Conservation (phyloP, 192 early-diverging fungal genomes). For the Coemansia sp. region DNA sequence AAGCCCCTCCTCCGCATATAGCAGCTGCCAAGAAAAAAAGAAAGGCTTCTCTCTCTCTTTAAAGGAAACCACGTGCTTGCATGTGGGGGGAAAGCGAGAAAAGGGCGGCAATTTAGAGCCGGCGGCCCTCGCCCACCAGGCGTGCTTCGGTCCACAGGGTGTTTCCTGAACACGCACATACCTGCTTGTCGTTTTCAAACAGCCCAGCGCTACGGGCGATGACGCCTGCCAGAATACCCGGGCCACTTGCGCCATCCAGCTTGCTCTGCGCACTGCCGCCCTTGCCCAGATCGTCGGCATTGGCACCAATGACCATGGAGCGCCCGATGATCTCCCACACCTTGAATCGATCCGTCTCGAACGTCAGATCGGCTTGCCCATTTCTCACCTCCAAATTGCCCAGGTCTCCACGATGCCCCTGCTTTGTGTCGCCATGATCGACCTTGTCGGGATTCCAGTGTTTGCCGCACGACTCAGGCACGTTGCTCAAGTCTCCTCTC, state of each 20-base stretch:
- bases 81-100: neutral
- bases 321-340: conserved; percentile 91
- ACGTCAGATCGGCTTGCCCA: conserved; percentile 72
- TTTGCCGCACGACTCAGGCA: conserved; percentile 46
- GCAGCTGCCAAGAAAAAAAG: neutral
- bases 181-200: conserved; percentile 86
- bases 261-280: conserved; percentile 32
- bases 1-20: neutral
- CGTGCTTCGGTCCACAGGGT: conserved; percentile 87
- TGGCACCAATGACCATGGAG: conserved; percentile 69
- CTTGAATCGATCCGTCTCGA: conserved; percentile 70
- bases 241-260: conserved; percentile 55
- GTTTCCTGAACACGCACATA: conserved; percentile 81
- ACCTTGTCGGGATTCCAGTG: conserved; percentile 30
- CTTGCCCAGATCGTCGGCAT: conserved; percentile 57
- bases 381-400: conserved; percentile 65
- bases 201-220: conserved; percentile 86
- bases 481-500: conserved; percentile 67
- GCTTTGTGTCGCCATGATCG: conserved; percentile 20
- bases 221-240: conserved; percentile 73
- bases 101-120: conserved; percentile 8
- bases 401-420: conserved; percentile 60
- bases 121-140: conserved; percentile 27
- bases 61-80: conserved; percentile 1
- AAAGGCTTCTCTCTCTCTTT: neutral